Conservation (phyloP, 2,329 filamentous ascomycete species). For the Colletotrichum endophyticum region DNA sequence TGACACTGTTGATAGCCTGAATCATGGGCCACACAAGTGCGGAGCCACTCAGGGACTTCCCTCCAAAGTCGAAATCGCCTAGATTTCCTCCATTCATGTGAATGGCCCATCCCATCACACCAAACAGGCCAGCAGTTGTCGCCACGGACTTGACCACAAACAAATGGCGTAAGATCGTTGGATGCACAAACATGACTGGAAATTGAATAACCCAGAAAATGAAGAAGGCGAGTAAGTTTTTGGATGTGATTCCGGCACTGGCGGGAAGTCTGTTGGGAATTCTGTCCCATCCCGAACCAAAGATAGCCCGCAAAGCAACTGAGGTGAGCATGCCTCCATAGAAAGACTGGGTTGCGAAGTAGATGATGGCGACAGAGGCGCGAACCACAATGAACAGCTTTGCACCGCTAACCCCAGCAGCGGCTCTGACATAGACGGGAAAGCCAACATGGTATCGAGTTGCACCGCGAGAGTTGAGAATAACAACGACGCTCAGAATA, state of each 20-base stretch:
- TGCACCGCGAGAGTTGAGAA: slow-evolving; percentile 37
- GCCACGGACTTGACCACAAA: slow-evolving; percentile 46
- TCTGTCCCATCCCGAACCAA: slow-evolving; percentile 38
- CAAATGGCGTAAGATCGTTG: slow-evolving; percentile 50
- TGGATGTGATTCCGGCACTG: slow-evolving; percentile 51
- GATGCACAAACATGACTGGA: slow-evolving; percentile 51
- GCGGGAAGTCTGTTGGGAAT: slow-evolving; percentile 38
- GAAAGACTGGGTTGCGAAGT: slow-evolving; percentile 40
- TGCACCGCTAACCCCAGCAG: slow-evolving; percentile 38
- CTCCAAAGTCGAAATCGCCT: slow-evolving; percentile 20
- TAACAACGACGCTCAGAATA: slow-evolving; percentile 34
- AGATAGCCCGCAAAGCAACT: slow-evolving; percentile 41
- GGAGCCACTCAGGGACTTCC: slow-evolving; percentile 16
- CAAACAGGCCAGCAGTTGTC: slow-evolving; percentile 45
- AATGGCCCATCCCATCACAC: slow-evolving; percentile 55
- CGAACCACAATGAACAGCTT: slow-evolving; percentile 41
- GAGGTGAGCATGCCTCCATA: slow-evolving; percentile 35
- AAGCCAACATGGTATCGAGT: slow-evolving; percentile 39
- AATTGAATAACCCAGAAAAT: slow-evolving; percentile 60
- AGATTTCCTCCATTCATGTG: slow-evolving; percentile 45
- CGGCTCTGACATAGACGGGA: slow-evolving; percentile 36
- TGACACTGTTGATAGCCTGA: slow-evolving; percentile 44
- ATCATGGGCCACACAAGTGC: slow-evolving; percentile 42
- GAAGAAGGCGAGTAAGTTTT: slow-evolving; percentile 57
- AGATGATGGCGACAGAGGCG: slow-evolving; percentile 39